phyloP scores from a whole-genome alignment of 768 basidiomycete genomes.

The Amanita inopinata region DNA sequence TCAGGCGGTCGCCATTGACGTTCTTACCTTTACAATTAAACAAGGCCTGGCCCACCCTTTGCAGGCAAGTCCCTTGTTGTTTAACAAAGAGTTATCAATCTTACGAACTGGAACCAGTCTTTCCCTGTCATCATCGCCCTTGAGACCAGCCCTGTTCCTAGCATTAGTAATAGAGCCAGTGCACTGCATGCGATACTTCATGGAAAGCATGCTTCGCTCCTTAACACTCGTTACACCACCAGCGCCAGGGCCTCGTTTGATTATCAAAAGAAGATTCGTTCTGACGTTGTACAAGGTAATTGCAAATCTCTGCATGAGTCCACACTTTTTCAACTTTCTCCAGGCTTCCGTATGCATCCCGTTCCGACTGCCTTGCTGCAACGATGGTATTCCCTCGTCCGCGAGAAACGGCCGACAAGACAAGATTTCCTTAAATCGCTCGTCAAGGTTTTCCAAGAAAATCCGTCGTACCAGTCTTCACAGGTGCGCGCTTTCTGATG shows the following conservation, averaged over 20 bases:
- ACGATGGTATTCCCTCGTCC: slow-evolving; percentile 84
- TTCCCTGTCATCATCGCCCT: slow-evolving; percentile 88
- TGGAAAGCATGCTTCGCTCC: slow-evolving; percentile 78
- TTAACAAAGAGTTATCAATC: background rate
- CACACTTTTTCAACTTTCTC: background rate
- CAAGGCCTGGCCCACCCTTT: slow-evolving; percentile 95
- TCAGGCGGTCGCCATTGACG: slow-evolving; percentile 80
- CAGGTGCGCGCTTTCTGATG: slow-evolving; percentile 31
- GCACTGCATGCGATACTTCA: slow-evolving; percentile 77
- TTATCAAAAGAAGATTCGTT: slow-evolving; percentile 59
- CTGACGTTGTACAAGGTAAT: slow-evolving; percentile 44
- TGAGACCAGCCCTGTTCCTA: slow-evolving; percentile 66
- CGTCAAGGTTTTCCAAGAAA: slow-evolving; percentile 75
- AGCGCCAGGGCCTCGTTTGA: slow-evolving; percentile 77
- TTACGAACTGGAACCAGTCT: slow-evolving; percentile 37
- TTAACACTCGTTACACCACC: slow-evolving; percentile 77
- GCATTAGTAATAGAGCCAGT: slow-evolving; percentile 65
- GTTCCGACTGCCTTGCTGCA: slow-evolving; percentile 69
- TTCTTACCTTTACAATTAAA: slow-evolving; percentile 86
- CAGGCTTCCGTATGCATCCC: slow-evolving; percentile 60
- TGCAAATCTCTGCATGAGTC: slow-evolving; percentile 1
- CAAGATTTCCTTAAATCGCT: slow-evolving; percentile 84
- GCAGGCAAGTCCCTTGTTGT: slow-evolving; percentile 39
- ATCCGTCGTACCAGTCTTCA: slow-evolving; percentile 40
- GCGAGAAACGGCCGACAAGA: slow-evolving; percentile 80